Evolutionary conservation across 345 rosid species (phyloP).

Genomic region (Gossypium rotundifolium): DNA sequence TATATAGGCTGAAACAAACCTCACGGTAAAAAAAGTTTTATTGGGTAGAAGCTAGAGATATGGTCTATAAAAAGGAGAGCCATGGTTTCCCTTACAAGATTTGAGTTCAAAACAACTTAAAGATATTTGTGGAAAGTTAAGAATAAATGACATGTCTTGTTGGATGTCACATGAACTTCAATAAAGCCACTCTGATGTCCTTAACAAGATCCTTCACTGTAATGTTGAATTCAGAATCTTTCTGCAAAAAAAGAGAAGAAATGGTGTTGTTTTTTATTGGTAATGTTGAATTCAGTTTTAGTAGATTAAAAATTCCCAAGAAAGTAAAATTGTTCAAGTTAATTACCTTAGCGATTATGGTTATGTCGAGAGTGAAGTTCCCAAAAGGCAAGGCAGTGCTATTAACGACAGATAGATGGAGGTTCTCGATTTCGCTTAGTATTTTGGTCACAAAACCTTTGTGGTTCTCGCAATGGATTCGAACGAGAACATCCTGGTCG

Average conservation of each 20-base stretch:
- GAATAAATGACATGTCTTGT: background rate
- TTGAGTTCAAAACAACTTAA: background rate
- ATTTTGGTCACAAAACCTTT: slow-evolving; percentile 40
- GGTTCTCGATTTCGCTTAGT: slow-evolving; percentile 42
- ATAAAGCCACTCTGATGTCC: slow-evolving; percentile 31
- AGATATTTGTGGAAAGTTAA: background rate
- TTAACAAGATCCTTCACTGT: slow-evolving; percentile 39
- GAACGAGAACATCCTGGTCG: slow-evolving; percentile 50
- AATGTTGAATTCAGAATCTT: slow-evolving; percentile 33
- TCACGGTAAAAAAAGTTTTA: background rate
- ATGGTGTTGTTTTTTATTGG: background rate
- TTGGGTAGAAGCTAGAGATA: background rate
- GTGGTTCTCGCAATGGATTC: slow-evolving; percentile 54
- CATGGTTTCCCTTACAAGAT: slow-evolving; percentile 1
- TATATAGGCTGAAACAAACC: background rate
- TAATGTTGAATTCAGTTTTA: background rate
- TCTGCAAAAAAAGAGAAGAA: slow-evolving; percentile 25
- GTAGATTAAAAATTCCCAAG: too few relatives aligned
- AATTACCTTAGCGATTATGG: slow-evolving; percentile 57
- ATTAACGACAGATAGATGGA: slow-evolving; percentile 43
- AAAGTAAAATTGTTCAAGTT: background rate
- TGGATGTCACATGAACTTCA: slow-evolving; percentile 21
- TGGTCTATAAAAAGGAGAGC: slow-evolving; percentile 1
- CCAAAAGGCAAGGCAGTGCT: slow-evolving; percentile 61
- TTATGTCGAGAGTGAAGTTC: slow-evolving; percentile 50